Conservation (phyloP, 352 stramenopile species). For the Pythium phragmiticola region DNA sequence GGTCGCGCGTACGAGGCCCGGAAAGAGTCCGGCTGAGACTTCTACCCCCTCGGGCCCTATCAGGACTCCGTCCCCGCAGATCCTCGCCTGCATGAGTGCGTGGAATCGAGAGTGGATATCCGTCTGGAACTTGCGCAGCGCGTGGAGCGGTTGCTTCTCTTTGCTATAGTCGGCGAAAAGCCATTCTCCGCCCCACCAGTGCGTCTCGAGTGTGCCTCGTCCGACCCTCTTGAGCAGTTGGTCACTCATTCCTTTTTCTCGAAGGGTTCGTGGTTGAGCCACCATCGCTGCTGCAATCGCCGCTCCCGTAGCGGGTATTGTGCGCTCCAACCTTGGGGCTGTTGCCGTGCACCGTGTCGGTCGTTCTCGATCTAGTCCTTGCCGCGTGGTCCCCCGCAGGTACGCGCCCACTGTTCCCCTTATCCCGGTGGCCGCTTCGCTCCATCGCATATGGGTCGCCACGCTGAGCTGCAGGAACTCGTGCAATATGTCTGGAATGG, state of each 20-base stretch:
- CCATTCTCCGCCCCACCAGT: background rate
- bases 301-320: background rate
- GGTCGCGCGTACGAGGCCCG: background rate
- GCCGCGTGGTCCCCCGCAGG: too few species aligned
- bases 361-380: too few species aligned
- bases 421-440: background rate
- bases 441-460: background rate
- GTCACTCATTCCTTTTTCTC: background rate
- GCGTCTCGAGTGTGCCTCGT: background rate
- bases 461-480: background rate
- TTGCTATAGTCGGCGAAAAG: background rate
- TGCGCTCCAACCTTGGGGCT: background rate
- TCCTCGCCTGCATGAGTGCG: background rate
- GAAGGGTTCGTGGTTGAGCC: background rate
- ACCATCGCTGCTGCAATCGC: background rate
- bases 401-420: background rate
- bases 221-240: background rate
- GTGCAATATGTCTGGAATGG: background rate
- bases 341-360: background rate
- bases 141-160: background rate
- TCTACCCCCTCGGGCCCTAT: background rate
- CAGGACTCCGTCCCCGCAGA: background rate
- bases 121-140: background rate
- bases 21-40: background rate
- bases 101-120: slow-evolving; percentile 9